phyloP scores from a whole-genome alignment of 106 monocot genomes.

The Apostasia shenzhenica region DNA sequence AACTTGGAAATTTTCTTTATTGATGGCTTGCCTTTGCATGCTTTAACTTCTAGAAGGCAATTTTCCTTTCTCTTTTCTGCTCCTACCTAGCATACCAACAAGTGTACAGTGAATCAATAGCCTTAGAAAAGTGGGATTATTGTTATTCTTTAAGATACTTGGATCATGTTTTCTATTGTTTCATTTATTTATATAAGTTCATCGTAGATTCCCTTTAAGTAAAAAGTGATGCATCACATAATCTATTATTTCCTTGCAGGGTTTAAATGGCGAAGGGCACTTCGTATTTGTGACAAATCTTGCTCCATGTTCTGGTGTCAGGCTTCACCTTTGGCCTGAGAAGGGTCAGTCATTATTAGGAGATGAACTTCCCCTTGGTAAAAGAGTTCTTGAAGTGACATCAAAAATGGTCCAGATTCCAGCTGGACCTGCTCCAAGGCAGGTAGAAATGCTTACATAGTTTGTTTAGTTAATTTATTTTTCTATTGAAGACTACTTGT shows the following conservation, averaged over 20 bases:
- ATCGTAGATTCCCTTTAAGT: too few relatives aligned
- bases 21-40: neutral
- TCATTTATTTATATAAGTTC: too few relatives aligned
- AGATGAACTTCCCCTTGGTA: slow-evolving; percentile 24
- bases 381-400: slow-evolving; percentile 74
- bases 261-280: slow-evolving; percentile 64
- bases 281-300: slow-evolving; percentile 96
- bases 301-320: slow-evolving; percentile 87
- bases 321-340: slow-evolving; percentile 94
- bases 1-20: neutral
- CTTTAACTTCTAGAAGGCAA: neutral
- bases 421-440: slow-evolving; percentile 88
- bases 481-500: neutral
- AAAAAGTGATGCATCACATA: neutral
- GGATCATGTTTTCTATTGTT: too few relatives aligned
- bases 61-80: neutral
- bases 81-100: neutral
- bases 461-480: neutral
- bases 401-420: slow-evolving; percentile 89
- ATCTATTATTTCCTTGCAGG: slow-evolving; percentile 33
- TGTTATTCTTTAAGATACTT: too few relatives aligned
- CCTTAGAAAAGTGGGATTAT: too few relatives aligned
- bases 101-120: neutral
- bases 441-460: slow-evolving; percentile 34
- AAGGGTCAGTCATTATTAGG: slow-evolving; percentile 21